Conservation (phyloP, 441 rosid genomes). For the Eutrema salsugineum region DNA sequence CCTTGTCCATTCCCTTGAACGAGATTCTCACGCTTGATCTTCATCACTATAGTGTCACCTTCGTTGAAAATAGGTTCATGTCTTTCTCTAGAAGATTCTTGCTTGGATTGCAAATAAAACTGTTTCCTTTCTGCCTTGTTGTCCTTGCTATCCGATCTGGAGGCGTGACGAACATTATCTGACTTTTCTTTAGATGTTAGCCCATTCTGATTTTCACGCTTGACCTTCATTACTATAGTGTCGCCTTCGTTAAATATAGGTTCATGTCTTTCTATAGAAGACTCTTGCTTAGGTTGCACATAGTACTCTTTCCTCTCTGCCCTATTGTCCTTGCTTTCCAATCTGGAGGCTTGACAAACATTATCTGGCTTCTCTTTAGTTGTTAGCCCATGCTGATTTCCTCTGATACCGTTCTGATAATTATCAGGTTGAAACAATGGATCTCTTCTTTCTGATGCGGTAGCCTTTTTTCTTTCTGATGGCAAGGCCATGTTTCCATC, state of each 20-base stretch:
- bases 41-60: slow-evolving; percentile 35
- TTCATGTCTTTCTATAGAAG: slow-evolving; percentile 30
- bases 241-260: slow-evolving; percentile 34
- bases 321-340: background rate
- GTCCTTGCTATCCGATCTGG: slow-evolving; percentile 14
- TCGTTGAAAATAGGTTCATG: slow-evolving; percentile 26
- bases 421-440: slow-evolving; percentile 30
- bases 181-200: slow-evolving; percentile 36
- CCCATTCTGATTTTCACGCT: slow-evolving; percentile 25
- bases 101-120: slow-evolving; percentile 26
- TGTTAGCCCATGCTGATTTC: slow-evolving; percentile 27
- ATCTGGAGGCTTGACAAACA: slow-evolving; percentile 11
- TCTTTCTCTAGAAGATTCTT: slow-evolving; percentile 28
- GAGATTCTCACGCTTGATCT: slow-evolving; percentile 33
- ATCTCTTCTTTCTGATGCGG: slow-evolving; percentile 34
- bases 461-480: slow-evolving; percentile 1
- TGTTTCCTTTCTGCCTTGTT: slow-evolving; percentile 31
- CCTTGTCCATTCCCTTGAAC: slow-evolving; percentile 24
- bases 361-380: slow-evolving; percentile 35
- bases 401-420: slow-evolving; percentile 34
- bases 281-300: slow-evolving; percentile 27
- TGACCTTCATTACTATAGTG: slow-evolving; percentile 32
- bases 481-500: slow-evolving; percentile 28
- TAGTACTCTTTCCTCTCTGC: slow-evolving; percentile 33
- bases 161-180: slow-evolving; percentile 8